These are phyloP conservation scores for Dothideomycetidae sp. DNA, from an alignment of 2,329 filamentous ascomycete genomes.

Conservation along the genomic window DNA sequence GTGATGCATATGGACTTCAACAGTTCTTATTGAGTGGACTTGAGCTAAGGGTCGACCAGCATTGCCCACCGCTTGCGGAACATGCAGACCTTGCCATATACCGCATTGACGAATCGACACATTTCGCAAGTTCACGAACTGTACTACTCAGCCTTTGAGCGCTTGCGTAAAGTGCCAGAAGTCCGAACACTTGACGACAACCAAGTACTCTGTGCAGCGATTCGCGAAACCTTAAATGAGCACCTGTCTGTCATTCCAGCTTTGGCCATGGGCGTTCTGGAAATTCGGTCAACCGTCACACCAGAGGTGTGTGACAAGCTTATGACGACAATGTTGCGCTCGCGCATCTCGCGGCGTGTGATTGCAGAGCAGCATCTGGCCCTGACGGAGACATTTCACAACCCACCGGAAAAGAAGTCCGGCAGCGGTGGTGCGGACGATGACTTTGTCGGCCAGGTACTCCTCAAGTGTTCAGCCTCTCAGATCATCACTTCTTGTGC, in stretches of 20 bases:
- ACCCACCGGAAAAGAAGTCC: constrained; percentile 55
- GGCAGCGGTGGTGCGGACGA: constrained; percentile 42
- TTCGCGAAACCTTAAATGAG: constrained; percentile 66
- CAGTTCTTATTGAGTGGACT: neutral
- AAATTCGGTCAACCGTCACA: constrained; percentile 72
- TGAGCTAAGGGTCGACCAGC: too few relatives aligned
- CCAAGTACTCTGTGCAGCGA: constrained; percentile 66
- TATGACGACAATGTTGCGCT: constrained; percentile 86
- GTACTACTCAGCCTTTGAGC: constrained; percentile 94
- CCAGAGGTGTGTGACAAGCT: constrained; percentile 75
- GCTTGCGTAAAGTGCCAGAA: constrained; percentile 68
- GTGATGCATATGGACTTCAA: constrained; percentile 9
- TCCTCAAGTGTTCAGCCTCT: constrained; percentile 79
- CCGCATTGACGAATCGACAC: constrained; percentile 88
- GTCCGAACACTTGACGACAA: constrained; percentile 82
- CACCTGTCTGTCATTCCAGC: constrained; percentile 91
- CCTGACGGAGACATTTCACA: constrained; percentile 84
- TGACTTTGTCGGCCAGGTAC: constrained; percentile 91
- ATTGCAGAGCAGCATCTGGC: constrained; percentile 96
- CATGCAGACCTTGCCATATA: constrained; percentile 91
- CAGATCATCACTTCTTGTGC: constrained; percentile 80
- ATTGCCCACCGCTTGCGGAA: constrained; percentile 89
- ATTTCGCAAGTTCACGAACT: constrained; percentile 91
- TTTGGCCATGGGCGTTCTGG: constrained; percentile 82
- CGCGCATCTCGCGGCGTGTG: constrained; percentile 84